Base-by-base conservation (phyloP, 352 stramenopile species). In the Globisporangium spiculum region DNA sequence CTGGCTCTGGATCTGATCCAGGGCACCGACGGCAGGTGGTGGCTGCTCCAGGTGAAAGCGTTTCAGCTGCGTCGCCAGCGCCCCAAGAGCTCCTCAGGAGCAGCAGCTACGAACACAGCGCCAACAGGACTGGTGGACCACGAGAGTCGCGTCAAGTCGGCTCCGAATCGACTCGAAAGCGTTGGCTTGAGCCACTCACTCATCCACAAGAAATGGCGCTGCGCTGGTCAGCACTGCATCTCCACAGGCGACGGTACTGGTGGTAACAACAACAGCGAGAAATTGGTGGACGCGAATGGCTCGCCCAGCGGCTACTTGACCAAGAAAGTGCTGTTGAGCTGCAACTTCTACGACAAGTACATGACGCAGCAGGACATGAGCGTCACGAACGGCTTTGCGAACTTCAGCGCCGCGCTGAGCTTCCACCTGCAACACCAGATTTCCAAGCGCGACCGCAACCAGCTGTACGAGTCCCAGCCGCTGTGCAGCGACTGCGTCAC, bases 41-140 rank as follows among this genome's bases (percentile, higher is more conserved):
- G 83, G 83, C 52, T 91, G 9, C 65, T 92, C 8, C 84, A 94
- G 62, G 72, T 94, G 8, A 91, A 94, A 60, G 79, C 83, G 2
- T 91, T 94, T 44, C 75, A 82, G 14, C 46, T 74, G 14, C 63
- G 65, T 54, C 69, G 69, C 56, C 69, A 70, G 32, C 55, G 27
- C 22, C 63, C 61, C 4, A 58, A 65, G 26, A 67, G 38, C 30
- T 72, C 67, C 26, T 34, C 65, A 4, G 24, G 16, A 24, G 56
- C 8, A 8, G 5, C 27, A 4, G 6, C 24, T 14, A 32, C 27
- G 3, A 55, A 12, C 16, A n/a, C 26, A 22, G 46, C 3, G 18
- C 12, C 38, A 48, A 4, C 4, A 18, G 38, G 38, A 48, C 18
- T 2, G 0, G 4, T 46, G 20, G 27, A 48, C 32, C 65, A 5